These are phyloP conservation scores for Fusarium chaquense DNA, from an alignment of 2,329 filamentous ascomycete species.

Conservation along the genomic window DNA sequence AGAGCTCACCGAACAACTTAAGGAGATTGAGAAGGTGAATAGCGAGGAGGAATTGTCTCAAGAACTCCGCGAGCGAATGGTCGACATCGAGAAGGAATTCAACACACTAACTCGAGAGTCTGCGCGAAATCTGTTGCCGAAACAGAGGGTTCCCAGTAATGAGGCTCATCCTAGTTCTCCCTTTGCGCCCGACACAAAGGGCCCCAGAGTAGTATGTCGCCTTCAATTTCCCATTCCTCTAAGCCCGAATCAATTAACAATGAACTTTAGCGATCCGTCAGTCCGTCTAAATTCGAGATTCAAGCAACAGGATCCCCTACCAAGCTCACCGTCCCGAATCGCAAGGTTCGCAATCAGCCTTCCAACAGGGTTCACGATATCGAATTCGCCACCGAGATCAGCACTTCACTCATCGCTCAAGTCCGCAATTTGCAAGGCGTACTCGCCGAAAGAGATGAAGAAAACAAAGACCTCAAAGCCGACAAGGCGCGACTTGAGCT, in stretches of 20 bases:
- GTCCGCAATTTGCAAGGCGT: slow-evolving; percentile 89
- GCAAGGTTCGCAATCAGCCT: slow-evolving; percentile 91
- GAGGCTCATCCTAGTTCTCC: slow-evolving; percentile 68
- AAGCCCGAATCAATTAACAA: slow-evolving; percentile 12
- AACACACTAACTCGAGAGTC: slow-evolving; percentile 93
- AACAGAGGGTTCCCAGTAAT: slow-evolving; percentile 81
- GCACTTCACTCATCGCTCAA: slow-evolving; percentile 92
- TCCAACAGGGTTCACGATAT: slow-evolving; percentile 92
- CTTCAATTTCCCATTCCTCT: not conserved
- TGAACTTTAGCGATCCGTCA: slow-evolving; percentile 71
- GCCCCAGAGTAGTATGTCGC: slow-evolving; percentile 66
- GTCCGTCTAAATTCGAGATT: slow-evolving; percentile 83
- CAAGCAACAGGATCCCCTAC: slow-evolving; percentile 88
- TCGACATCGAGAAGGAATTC: slow-evolving; percentile 93
- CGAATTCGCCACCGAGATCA: slow-evolving; percentile 98
- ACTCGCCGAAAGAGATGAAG: slow-evolving; percentile 87
- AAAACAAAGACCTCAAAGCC: slow-evolving; percentile 78
- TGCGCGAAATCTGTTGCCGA: slow-evolving; percentile 86
- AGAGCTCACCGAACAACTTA: slow-evolving; percentile 82
- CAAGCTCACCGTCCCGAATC: slow-evolving; percentile 87
- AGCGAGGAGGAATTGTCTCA: slow-evolving; percentile 82
- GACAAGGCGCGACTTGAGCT: slow-evolving; percentile 85
- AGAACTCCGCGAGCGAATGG: slow-evolving; percentile 84
- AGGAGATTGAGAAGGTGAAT: slow-evolving; percentile 84
- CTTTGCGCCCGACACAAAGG: slow-evolving; percentile 64